Base-by-base conservation (phyloP, 805 yeast species). In the Dipodascopsis tothii region DNA sequence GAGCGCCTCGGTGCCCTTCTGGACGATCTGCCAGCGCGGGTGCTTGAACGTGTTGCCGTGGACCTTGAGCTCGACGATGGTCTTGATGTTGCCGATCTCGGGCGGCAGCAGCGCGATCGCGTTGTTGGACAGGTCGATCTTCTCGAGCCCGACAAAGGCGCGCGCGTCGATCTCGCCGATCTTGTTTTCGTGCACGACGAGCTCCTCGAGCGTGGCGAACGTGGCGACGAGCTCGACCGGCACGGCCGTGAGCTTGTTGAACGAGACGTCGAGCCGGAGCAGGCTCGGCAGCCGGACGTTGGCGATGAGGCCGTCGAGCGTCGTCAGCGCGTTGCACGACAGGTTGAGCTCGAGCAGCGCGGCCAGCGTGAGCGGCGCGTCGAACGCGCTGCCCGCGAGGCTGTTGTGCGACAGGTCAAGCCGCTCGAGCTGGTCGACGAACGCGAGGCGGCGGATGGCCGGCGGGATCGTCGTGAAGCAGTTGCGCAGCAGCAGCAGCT, bases 1-100 rank as follows among this genome's bases (percentile, higher is more conserved):
- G 30, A 49, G 21, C 18, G 51, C 48, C 21, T 49, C 53, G 14
- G 53, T 49, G 9, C 53, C 53, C 23, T 49, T 49, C 40, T 49
- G 40, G 6, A 49, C 51, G 16, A 49, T 20, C 27, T 49, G 51
- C 40, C 43, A 34, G 27, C 53, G 33, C 25, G 53, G 53, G 18
- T 43, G 33, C 33, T 47, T 46, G 27, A 49, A 49, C 33, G 43
- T 41, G 20, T 49, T 49, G 16, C 53, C 53, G 20, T 38, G 41
- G 19, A 49, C 53, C 19, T 46, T 43, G 14, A 49, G 30, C 35
- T 43, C 48, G 25, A 46, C 51, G 2, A 49, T 35, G 9, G 52
- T 45, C 18, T 38, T 43, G 36, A 49, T 49, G 33, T 25, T 39
- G 2, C 43, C 45, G 9, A 49, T 40, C 30, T 46, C 45, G 2